Evolutionary conservation across 768 basidiomycete genomes (phyloP).

Genomic region (Gloeostereum incarnatum): DNA sequence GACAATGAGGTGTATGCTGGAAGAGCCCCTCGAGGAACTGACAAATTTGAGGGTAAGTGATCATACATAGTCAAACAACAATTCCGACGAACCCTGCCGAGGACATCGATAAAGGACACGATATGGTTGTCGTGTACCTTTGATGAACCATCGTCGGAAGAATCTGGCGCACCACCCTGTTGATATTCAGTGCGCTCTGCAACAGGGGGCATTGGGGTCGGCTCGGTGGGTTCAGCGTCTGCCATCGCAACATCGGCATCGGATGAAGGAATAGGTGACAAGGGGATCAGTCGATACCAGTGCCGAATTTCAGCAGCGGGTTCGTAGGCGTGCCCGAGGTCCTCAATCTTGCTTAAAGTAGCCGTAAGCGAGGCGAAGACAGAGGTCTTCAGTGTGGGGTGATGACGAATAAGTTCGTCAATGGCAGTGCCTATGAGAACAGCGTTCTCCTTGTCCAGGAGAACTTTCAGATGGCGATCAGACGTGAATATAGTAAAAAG

Average conservation of each 20-base stretch:
- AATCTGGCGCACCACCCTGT: constrained; percentile 4
- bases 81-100: constrained; percentile 53
- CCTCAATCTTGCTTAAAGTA: constrained; percentile 66
- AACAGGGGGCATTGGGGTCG: constrained; percentile 3
- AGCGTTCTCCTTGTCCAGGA: constrained; percentile 91
- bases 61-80: not conserved
- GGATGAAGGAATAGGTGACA: constrained; percentile 7
- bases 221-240: constrained; percentile 20
- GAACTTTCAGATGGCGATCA: constrained; percentile 69
- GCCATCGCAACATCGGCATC: constrained; percentile 41
- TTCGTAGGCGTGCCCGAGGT: constrained; percentile 52
- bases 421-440: constrained; percentile 81
- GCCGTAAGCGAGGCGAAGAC: constrained; percentile 73
- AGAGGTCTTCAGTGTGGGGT: constrained; percentile 73
- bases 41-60: constrained; percentile 5
- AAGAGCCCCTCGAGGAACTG: constrained; percentile 96
- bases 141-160: constrained; percentile 22
- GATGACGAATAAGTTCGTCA: constrained; percentile 95
- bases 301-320: constrained; percentile 50
- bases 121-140: constrained; percentile 68
- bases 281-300: constrained; percentile 54
- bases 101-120: constrained; percentile 70
- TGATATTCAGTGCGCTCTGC: not conserved
- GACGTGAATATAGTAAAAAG: constrained; percentile 85
- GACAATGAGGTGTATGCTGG: constrained; percentile 83